Conservation (phyloP, 2,329 filamentous ascomycete genomes). For the Xylaria hypoxylon region DNA sequence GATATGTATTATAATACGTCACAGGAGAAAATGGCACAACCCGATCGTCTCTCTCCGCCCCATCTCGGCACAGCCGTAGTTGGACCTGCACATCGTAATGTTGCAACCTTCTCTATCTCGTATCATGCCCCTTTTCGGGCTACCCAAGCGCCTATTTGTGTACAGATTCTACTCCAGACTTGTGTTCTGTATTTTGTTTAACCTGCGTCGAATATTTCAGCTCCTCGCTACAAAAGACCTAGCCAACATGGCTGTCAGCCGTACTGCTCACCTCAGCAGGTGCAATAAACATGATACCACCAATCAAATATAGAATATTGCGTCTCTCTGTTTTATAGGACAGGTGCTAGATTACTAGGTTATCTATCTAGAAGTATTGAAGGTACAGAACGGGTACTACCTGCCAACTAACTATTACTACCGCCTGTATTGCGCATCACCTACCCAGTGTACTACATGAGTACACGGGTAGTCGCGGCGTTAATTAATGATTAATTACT, state of each 20-base stretch:
- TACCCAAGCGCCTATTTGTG: neutral
- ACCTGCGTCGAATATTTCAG: neutral
- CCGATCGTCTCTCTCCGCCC: slow-evolving; percentile 12
- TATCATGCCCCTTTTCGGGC: slow-evolving; percentile 16
- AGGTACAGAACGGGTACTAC: too few species aligned
- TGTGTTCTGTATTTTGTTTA: neutral
- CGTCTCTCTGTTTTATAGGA: neutral
- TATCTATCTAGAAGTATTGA: too few species aligned
- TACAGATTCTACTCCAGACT: neutral
- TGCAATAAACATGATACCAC: slow-evolving; percentile 1
- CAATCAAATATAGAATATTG: neutral
- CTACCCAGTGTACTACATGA: neutral
- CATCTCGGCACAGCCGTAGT: neutral
- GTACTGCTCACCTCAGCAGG: neutral
- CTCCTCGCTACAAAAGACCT: neutral
- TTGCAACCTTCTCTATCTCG: slow-evolving; percentile 1
- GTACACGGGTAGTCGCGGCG: neutral
- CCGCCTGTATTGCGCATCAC: too few species aligned
- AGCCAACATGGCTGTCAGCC: neutral
- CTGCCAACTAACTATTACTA: too few species aligned
- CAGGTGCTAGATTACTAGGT: neutral
- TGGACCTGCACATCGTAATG: slow-evolving; percentile 34
- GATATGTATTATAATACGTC: slow-evolving; percentile 23
- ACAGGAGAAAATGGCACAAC: slow-evolving; percentile 24
- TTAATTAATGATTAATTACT: neutral